Conservation (phyloP, 345 rosid genomes). For the Arabidopsis suecica region DNA sequence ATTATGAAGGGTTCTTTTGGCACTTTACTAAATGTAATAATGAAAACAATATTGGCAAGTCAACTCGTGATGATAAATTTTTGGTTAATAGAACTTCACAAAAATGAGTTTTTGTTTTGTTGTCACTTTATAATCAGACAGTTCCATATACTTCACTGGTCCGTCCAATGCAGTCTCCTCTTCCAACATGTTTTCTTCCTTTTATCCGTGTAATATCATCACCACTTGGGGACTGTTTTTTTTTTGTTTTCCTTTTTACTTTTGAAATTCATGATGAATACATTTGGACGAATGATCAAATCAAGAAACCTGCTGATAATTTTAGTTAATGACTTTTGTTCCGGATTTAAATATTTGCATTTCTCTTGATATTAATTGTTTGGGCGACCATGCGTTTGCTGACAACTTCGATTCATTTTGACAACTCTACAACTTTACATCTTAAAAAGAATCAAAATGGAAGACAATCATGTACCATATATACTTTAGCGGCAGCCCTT, state of each 20-base stretch:
- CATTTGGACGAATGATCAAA: slow-evolving; percentile 38
- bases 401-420: background rate
- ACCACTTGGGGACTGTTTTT: background rate
- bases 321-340: background rate
- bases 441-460: background rate
- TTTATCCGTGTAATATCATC: slow-evolving; percentile 38
- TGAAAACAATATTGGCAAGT: slow-evolving; percentile 47
- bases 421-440: background rate
- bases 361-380: background rate
- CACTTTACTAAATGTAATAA: slow-evolving; percentile 48
- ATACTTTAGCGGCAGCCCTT: background rate
- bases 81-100: slow-evolving; percentile 27
- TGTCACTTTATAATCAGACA: slow-evolving; percentile 42
- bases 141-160: slow-evolving; percentile 40
- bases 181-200: slow-evolving; percentile 34
- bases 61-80: slow-evolving; percentile 41
- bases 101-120: slow-evolving; percentile 34
- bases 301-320: slow-evolving; percentile 27
- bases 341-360: background rate
- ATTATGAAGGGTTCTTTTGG: slow-evolving; percentile 40
- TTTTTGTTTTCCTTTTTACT: background rate
- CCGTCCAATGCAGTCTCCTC: slow-evolving; percentile 39
- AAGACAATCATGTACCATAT: slow-evolving; percentile 3
- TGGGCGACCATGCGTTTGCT: background rate
- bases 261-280: slow-evolving; percentile 27